Evolutionary conservation across 148 eudicot genomes (phyloP), one percentile per base, ranked within the genome.

Genomic region (Salicornia ramosissima): DNA sequence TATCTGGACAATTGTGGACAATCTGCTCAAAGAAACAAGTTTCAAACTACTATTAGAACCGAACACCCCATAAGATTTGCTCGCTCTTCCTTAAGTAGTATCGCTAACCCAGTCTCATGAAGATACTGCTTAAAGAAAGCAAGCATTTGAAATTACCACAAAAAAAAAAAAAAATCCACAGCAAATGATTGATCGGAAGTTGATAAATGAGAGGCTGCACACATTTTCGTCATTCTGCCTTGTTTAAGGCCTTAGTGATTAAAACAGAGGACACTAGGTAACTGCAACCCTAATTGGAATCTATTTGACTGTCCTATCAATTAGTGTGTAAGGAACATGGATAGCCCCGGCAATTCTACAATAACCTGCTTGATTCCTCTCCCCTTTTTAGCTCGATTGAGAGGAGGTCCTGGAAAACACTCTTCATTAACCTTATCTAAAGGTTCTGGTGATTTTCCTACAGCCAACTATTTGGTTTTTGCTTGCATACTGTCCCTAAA

Each of bases 1-100:
- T 83, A 30, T 72, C 74, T 31, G 99, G 99, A 76, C 99, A 88
- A 78, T 87, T 82, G 82, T 83, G 83, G 70, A 94, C 78, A 77
- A 94, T 82, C 99, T 94, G 89, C 71, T 59, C 75, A 67, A 67
- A 70, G 47, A 79, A 75, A 68, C 9, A 51, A 26, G 54, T 59
- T 62, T 68, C 16, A 62, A 62, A 43, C 55, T 18, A 34, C 52
- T 40, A 57, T 60, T 33, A 77, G 64, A 51, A 47, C 40, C 40
- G 8, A 36, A 36, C 40, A n/a, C n/a, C n/a, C n/a, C n/a, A n/a
- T 36, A 36, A 4, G 40, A 36, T 3, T 36, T 4, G 40, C 40
- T 3, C 40, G 8, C 40, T 36, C 40, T 36, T 3, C 40, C 40
- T 36, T 3, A 4, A 36, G 40, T 3, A 36, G 5, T 8, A 36